These are phyloP conservation scores for Penicillium aurantiogriseum DNA, from an alignment of 2,329 filamentous ascomycete genomes.

Conservation along the genomic window DNA sequence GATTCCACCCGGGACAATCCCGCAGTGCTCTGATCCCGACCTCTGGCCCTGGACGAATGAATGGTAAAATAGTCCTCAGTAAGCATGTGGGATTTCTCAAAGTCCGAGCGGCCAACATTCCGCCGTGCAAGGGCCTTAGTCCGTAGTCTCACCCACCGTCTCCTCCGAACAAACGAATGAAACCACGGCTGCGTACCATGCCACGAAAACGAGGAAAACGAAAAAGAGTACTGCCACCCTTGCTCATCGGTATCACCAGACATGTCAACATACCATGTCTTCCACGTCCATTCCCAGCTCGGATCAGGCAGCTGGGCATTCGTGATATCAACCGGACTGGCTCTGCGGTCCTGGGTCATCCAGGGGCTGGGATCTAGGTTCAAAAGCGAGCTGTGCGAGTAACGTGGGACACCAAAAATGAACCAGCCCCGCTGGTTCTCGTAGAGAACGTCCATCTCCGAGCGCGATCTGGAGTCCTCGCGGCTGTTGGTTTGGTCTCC, in stretches of 20 bases:
- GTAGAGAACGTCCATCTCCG: conserved; percentile 80
- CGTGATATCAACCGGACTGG: conserved; percentile 67
- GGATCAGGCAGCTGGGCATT: conserved; percentile 93
- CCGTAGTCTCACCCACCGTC: conserved; percentile 82
- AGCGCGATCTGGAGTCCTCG: conserved; percentile 27
- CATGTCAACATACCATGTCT: conserved; percentile 72
- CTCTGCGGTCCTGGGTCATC: conserved; percentile 66
- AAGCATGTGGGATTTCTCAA: conserved; percentile 59
- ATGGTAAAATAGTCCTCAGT: conserved; percentile 79
- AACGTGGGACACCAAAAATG: conserved; percentile 84
- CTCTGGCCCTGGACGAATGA: conserved; percentile 53
- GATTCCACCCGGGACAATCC: conserved; percentile 30
- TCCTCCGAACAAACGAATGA: conserved; percentile 87
- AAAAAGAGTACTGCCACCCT: conserved; percentile 95
- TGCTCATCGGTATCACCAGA: conserved; percentile 81
- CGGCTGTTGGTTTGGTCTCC: conserved; percentile 8
- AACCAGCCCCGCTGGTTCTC: conserved; percentile 94
- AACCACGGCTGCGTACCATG: conserved; percentile 87
- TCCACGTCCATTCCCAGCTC: conserved; percentile 87
- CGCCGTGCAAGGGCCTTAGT: conserved; percentile 52
- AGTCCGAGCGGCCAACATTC: conserved; percentile 34
- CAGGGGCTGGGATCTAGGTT: conserved; percentile 83
- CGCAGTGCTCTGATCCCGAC: conserved; percentile 43
- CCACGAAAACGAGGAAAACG: conserved; percentile 79
- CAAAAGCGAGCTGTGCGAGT: conserved; percentile 80